phyloP scores from a whole-genome alignment of 1,284 basidiomycete species.

The Malassezia japonica region DNA sequence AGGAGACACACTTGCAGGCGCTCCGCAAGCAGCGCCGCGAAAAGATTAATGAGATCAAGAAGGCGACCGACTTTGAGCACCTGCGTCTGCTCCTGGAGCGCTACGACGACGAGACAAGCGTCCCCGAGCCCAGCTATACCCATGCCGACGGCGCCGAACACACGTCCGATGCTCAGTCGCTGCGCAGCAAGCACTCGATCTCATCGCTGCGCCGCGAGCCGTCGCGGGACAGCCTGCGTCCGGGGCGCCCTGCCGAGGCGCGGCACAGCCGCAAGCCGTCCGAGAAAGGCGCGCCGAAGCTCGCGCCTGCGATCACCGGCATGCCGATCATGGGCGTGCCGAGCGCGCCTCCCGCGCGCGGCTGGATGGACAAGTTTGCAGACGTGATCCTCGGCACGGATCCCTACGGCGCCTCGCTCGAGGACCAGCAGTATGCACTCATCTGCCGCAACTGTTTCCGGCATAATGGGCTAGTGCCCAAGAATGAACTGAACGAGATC shows the following conservation, averaged over 20 bases:
- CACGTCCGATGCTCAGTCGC: not conserved
- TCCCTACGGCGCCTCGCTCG: conserved; percentile 44
- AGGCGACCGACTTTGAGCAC: conserved; percentile 87
- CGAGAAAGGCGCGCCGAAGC: not conserved
- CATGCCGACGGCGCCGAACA: not conserved
- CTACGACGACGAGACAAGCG: conserved; percentile 56
- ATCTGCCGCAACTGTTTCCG: conserved; percentile 86
- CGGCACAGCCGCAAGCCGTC: not conserved
- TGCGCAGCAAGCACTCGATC: not conserved
- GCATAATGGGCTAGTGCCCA: conserved; percentile 87
- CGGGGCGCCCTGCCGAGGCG: not conserved
- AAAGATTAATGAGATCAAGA: conserved; percentile 92
- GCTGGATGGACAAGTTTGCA: conserved; percentile 49
- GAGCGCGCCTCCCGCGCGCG: conserved; percentile 9
- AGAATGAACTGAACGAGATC: conserved; percentile 76
- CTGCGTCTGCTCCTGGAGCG: conserved; percentile 80
- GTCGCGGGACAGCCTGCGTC: not conserved
- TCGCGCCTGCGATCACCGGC: conserved; percentile 14
- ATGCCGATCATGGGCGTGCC: conserved; percentile 9
- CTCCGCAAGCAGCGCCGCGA: conserved; percentile 70
- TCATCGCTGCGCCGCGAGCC: not conserved
- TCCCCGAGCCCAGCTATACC: not conserved
- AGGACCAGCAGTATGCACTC: conserved; percentile 62
- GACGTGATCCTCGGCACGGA: conserved; percentile 50
- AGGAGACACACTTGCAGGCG: conserved; percentile 65